phyloP scores from a whole-genome alignment of 2,329 filamentous ascomycete species.

The Fusarium musae region DNA sequence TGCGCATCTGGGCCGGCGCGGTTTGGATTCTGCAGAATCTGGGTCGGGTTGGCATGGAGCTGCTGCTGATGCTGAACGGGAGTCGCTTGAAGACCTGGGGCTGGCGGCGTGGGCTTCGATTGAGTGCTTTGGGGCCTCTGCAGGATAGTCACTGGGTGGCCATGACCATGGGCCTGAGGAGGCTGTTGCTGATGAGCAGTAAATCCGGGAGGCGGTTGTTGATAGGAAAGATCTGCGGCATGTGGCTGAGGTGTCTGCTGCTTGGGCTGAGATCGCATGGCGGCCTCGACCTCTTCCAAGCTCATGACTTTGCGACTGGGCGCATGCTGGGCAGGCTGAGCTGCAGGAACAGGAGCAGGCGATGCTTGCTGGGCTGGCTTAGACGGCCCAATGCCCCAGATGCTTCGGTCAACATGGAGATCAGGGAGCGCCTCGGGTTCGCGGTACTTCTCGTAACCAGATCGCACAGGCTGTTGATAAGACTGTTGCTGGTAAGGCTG shows the following conservation, averaged over 20 bases:
- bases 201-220: slow-evolving; percentile 43
- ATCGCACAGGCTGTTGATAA: slow-evolving; percentile 70
- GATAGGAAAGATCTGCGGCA: slow-evolving; percentile 44
- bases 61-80: slow-evolving; percentile 51
- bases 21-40: slow-evolving; percentile 84
- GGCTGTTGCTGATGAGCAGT: slow-evolving; percentile 46
- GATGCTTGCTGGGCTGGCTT: slow-evolving; percentile 53
- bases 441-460: slow-evolving; percentile 92
- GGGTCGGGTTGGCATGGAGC: slow-evolving; percentile 68
- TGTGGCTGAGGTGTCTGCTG: slow-evolving; percentile 55
- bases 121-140: slow-evolving; percentile 62
- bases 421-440: slow-evolving; percentile 87
- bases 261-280: slow-evolving; percentile 79
- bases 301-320: slow-evolving; percentile 85
- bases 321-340: slow-evolving; percentile 38
- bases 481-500: slow-evolving; percentile 38
- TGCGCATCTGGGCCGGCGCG: slow-evolving; percentile 65
- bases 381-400: slow-evolving; percentile 82
- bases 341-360: slow-evolving; percentile 43
- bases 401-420: slow-evolving; percentile 89
- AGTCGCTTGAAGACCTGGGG: slow-evolving; percentile 44
- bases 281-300: slow-evolving; percentile 94
- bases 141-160: slow-evolving; percentile 65
- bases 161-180: slow-evolving; percentile 51
- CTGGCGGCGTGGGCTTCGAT: slow-evolving; percentile 54